Percentiles rank a stretch among this genome's conserved stretches.
These are phyloP conservation scores for Fragaria ananassa DNA, from an alignment of 306 rosid genomes.

Conservation along the genomic window DNA sequence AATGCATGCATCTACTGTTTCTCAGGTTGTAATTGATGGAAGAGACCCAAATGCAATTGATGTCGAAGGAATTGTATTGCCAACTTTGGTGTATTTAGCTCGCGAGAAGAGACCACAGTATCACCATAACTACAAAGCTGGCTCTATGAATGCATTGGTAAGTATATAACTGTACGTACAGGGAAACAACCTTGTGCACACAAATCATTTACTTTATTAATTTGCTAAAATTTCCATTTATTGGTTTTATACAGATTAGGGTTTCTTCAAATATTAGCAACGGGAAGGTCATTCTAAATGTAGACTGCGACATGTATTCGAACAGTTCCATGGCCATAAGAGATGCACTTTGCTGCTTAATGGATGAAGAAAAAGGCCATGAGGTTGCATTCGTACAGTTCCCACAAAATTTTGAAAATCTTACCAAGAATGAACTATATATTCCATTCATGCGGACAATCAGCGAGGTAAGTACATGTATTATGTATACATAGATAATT, in stretches of 20 bases:
- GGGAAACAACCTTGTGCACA: too few species aligned
- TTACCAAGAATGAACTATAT: slow-evolving; percentile 62
- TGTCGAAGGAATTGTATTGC: not conserved
- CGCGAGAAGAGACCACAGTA: not conserved
- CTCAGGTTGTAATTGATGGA: not conserved
- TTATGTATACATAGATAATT: not conserved
- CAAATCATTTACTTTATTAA: too few species aligned
- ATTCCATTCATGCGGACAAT: slow-evolving; percentile 6
- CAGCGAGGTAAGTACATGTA: slow-evolving; percentile 28
- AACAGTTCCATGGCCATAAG: slow-evolving; percentile 55
- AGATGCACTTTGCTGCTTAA: slow-evolving; percentile 64
- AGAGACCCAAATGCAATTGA: not conserved
- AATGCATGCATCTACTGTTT: not conserved
- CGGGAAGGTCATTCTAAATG: not conserved
- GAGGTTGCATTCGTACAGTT: slow-evolving; percentile 64
- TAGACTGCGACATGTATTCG: slow-evolving; percentile 24
- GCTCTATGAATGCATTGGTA: not conserved
- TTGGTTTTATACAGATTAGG: not conserved
- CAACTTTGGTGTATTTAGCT: not conserved
- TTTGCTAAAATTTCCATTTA: not conserved
- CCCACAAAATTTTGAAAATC: slow-evolving; percentile 53
- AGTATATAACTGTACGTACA: not conserved
- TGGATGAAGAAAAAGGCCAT: slow-evolving; percentile 69
- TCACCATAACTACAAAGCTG: not conserved
- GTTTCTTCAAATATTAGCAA: not conserved